Evolutionary conservation across 2,329 filamentous ascomycete species (phyloP), one percentile per base, ranked within the genome.

Genomic region (Cladorrhinum sp.): DNA sequence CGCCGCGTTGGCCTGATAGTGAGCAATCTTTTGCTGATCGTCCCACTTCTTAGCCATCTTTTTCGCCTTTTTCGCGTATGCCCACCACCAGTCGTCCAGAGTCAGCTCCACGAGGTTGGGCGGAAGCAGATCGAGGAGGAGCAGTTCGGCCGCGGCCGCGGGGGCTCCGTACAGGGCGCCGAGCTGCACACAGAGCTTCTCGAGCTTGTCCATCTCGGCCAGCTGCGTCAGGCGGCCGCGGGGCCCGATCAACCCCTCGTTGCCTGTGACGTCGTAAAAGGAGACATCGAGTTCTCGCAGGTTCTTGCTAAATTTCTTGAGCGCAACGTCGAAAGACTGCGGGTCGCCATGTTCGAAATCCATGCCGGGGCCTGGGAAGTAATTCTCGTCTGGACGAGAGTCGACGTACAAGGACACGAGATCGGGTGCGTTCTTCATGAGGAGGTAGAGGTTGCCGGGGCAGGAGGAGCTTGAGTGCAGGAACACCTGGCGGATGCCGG

Each of bases 21-120:
- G 59, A 4, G 9, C 16, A 4, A 67, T 58, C 57, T 60, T 65
- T 10, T 66, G 21, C 14, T 18, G 5, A 21, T 26, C 18, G 2
- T n/a, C 23, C 68, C 68, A 69, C 10, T 55, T 30, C 10, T 55
- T 30, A 0, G 61, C 57, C 49, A 69, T 61, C 2, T 20, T 28
- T 24, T 65, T 58, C 56, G 59, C 64, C 36, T 59, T 57, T 18
- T 62, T 39, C 8, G 60, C 50, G 58, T 66, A 64, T 21, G 49
- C 53, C 68, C 68, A 70, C 69, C 69, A 70, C 67, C 66, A 71
- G 58, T 71, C 69, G 48, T 70, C 68, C 39, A 71, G 65, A 3
- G 65, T 64, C 8, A 71, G 60, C 58, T 69, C 66, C 24, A 66
- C 62, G 5, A 71, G 62, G 48, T 67, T 66, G 1, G 67, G 66